phyloP scores from a whole-genome alignment of 805 yeast species.

The Metschnikowia henanensis region DNA sequence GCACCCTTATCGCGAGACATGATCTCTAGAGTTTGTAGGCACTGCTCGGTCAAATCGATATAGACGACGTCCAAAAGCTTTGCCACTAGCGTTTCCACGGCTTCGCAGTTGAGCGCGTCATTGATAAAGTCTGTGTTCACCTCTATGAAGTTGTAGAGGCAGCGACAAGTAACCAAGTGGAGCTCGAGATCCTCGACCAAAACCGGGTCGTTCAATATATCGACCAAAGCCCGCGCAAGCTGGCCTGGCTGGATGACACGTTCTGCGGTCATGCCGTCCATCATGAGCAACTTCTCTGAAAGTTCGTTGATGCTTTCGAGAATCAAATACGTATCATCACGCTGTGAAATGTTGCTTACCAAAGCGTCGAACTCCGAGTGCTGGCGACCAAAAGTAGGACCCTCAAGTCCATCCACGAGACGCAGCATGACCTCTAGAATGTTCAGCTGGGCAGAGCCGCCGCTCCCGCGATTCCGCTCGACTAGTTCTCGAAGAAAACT shows the following conservation, averaged over 20 bases:
- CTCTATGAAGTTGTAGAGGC: conserved; percentile 78
- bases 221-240: conserved; percentile 54
- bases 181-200: conserved; percentile 70
- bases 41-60: conserved; percentile 92
- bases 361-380: conserved; percentile 33
- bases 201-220: conserved; percentile 55
- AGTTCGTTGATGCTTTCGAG: conserved; percentile 66
- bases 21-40: conserved; percentile 70
- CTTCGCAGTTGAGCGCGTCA: conserved; percentile 62
- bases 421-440: conserved; percentile 36
- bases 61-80: conserved; percentile 74
- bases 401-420: conserved; percentile 33
- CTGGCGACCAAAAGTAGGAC: conserved; percentile 14
- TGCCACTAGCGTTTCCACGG: conserved; percentile 61
- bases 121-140: conserved; percentile 64
- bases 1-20: conserved; percentile 57
- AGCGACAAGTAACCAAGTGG: conserved; percentile 81
- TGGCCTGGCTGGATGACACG: conserved; percentile 60
- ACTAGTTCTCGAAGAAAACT: conserved; percentile 12
- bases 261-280: conserved; percentile 62
- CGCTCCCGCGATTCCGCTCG: conserved; percentile 8
- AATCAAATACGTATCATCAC: conserved; percentile 59
- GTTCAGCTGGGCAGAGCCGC: conserved; percentile 11
- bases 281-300: conserved; percentile 65
- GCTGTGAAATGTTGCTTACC: conserved; percentile 37